Evolutionary conservation across 2,329 filamentous ascomycete species (phyloP), one percentile per base, ranked within the genome.

Genomic region (Alternaria arbusti): DNA sequence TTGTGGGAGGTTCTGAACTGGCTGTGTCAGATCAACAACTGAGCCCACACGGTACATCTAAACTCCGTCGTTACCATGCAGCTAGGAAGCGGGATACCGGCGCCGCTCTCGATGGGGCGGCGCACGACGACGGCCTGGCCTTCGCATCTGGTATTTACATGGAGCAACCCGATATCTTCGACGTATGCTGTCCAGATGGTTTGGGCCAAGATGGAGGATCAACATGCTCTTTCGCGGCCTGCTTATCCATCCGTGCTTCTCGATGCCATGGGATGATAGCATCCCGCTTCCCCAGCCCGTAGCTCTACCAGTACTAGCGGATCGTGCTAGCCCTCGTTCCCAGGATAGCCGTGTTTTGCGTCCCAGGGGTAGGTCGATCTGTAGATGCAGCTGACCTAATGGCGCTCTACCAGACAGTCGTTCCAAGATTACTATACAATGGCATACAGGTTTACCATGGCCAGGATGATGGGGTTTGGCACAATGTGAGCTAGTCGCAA

Each of bases 211-310:
- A 22, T 36, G 8, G 30, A 36, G 22, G 49, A 52, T 40, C 30
- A 30, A 32, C 49, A 52, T 40, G 30, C 30, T 52, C 49, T 52
- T 23, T 52, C 49, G 30, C 49, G 20, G 49, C 49, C 28, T 52
- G 49, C 30, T 40, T 44, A 44, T 54, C 52, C 22, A 54, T 54
- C 52, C 36, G 44, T 57, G 45, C 32, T 51, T 30, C 25, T 57
- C 25, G 54, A 49, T 36, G 40, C 15, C 8, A 47, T 57, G 44
- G 20, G 12, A 47, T 57, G 44, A 13, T 28, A 44, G 32, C 54
- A 57, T 61, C 46, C 54, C 59, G 54, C 46, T 61, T 61, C 59
- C 58, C 59, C 59, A 46, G 59, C 59, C 59, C 49, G 59, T 61
- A 40, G 58, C 58, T 50, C 25, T 30, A 32, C 51, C 17, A 54